Conservation (phyloP, 768 basidiomycete genomes). For the Collybia sordida region DNA sequence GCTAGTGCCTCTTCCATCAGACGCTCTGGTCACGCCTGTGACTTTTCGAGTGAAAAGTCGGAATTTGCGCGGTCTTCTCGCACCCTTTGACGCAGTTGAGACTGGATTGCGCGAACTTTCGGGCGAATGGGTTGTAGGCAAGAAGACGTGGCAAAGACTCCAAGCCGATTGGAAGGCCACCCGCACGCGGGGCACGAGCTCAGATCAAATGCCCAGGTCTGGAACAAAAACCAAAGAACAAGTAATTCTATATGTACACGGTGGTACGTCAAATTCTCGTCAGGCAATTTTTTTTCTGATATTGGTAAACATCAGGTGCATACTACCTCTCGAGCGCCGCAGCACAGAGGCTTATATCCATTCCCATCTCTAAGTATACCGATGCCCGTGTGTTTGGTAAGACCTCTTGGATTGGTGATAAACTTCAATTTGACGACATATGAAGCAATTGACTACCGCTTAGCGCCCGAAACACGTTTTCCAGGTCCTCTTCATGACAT, state of each 20-base stretch:
- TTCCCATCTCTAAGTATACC: constrained; percentile 85
- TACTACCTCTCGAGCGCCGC: constrained; percentile 93
- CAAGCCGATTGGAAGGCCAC: constrained; percentile 77
- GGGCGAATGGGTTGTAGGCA: constrained; percentile 98
- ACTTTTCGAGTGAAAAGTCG: constrained; percentile 81
- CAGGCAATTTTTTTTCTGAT: background rate
- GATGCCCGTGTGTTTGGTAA: constrained; percentile 83
- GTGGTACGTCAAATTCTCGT: constrained; percentile 52
- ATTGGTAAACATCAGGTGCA: constrained; percentile 53
- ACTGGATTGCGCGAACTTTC: constrained; percentile 77
- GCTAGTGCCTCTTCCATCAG: constrained; percentile 83
- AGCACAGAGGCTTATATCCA: constrained; percentile 86
- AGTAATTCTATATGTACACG: constrained; percentile 92
- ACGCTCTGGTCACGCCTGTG: constrained; percentile 93
- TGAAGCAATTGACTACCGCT: constrained; percentile 88
- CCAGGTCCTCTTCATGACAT: constrained; percentile 88
- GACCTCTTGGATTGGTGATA: constrained; percentile 10
- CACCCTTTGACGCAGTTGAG: constrained; percentile 72
- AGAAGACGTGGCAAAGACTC: constrained; percentile 83
- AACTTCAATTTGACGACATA: background rate
- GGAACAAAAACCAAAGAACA: constrained; percentile 56
- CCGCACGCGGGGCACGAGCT: constrained; percentile 19
- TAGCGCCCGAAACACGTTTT: constrained; percentile 94
- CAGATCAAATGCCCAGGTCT: constrained; percentile 13
- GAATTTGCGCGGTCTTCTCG: constrained; percentile 76